A percentile compares a stretch with the other conserved stretches of the same genome.
These are phyloP conservation scores for Aspergillus tanneri DNA, from an alignment of 2,329 filamentous ascomycete species.

Conservation along the genomic window DNA sequence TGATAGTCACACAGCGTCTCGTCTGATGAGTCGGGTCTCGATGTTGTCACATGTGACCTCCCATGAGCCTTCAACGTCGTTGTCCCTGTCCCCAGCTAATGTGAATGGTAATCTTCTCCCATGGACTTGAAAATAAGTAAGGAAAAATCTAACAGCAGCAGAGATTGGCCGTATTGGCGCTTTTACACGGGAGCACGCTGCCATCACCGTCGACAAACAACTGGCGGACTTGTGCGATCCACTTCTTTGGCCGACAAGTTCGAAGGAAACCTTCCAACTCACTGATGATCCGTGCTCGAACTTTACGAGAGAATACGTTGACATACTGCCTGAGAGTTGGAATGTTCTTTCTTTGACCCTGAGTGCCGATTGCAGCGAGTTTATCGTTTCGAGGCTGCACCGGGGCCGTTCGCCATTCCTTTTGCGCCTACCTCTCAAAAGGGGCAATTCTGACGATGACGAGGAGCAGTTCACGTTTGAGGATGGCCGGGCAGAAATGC, in stretches of 20 bases:
- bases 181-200: slow-evolving; percentile 40
- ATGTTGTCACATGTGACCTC: slow-evolving; percentile 45
- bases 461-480: slow-evolving; percentile 80
- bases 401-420: slow-evolving; percentile 76
- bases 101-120: slow-evolving; percentile 36
- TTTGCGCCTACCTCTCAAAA: slow-evolving; percentile 77
- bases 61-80: slow-evolving; percentile 26
- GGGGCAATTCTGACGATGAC: slow-evolving; percentile 79
- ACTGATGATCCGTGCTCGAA: slow-evolving; percentile 51
- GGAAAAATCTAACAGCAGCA: slow-evolving; percentile 22
- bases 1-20: slow-evolving; percentile 40
- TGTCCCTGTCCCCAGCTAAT: slow-evolving; percentile 35
- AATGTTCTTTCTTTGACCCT: slow-evolving; percentile 81
- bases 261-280: slow-evolving; percentile 18
- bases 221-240: slow-evolving; percentile 45
- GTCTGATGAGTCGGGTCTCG: slow-evolving; percentile 42
- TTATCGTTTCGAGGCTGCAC: slow-evolving; percentile 84
- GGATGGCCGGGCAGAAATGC: slow-evolving; percentile 73
- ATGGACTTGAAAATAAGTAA: not conserved
- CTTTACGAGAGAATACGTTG: slow-evolving; percentile 78
- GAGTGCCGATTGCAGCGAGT: slow-evolving; percentile 76
- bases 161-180: slow-evolving; percentile 44
- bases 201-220: slow-evolving; percentile 48
- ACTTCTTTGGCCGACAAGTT: slow-evolving; percentile 49
- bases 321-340: slow-evolving; percentile 81